Conservation (phyloP, 2,329 filamentous ascomycete species). For the Scolecobasidium constrictum region DNA sequence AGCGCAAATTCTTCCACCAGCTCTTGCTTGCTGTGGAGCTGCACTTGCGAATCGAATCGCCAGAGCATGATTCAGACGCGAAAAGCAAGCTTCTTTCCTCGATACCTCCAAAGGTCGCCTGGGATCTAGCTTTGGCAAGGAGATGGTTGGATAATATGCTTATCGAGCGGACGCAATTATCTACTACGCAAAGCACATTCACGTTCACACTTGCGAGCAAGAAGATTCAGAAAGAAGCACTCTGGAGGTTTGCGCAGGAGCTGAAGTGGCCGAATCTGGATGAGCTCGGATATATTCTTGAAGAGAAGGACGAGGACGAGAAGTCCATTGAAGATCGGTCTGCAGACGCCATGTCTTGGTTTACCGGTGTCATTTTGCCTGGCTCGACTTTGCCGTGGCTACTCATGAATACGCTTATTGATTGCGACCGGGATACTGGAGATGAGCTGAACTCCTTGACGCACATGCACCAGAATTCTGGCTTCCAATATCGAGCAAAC, state of each 20-base stretch:
- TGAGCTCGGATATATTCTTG: conserved; percentile 52
- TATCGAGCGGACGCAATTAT: conserved; percentile 47
- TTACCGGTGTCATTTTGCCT: conserved; percentile 61
- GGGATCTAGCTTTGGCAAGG: conserved; percentile 62
- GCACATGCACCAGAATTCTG: conserved; percentile 56
- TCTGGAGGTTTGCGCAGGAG: conserved; percentile 56
- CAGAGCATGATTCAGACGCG: conserved; percentile 48
- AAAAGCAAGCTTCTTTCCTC: conserved; percentile 54
- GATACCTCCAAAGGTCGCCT: conserved; percentile 60
- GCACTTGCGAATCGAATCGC: conserved; percentile 56
- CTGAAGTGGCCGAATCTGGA: conserved; percentile 69
- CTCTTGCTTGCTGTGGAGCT: conserved; percentile 64
- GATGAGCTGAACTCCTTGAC: conserved; percentile 56
- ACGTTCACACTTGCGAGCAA: conserved; percentile 55
- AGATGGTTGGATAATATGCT: conserved; percentile 62
- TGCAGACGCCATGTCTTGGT: conserved; percentile 67
- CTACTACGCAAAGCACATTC: conserved; percentile 35
- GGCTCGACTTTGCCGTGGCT: conserved; percentile 62
- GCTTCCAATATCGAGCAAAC: conserved; percentile 67
- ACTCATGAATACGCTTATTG: conserved; percentile 68
- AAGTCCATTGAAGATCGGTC: conserved; percentile 47
- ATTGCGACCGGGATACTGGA: conserved; percentile 59
- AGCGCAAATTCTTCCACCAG: conserved; percentile 63
- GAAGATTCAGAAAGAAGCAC: conserved; percentile 55
- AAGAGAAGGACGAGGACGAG: conserved; percentile 41